Percentiles rank a stretch among this genome's conserved stretches.
phyloP scores from a whole-genome alignment of 192 early-diverging fungal genomes.

The Helicostylum pulchrum region DNA sequence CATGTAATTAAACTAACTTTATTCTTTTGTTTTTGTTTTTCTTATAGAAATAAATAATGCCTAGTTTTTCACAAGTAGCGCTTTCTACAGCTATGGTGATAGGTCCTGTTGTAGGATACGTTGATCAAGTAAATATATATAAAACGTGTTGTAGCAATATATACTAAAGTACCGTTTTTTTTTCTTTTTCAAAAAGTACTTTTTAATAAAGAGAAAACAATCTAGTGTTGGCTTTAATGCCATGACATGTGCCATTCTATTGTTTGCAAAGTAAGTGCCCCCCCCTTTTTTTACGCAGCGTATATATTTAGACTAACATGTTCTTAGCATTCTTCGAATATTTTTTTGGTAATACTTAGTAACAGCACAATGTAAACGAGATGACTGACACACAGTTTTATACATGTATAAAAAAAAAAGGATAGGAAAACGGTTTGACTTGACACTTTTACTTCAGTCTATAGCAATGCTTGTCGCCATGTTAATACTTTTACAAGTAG shows the following conservation, averaged over 20 bases:
- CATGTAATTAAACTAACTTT: not conserved
- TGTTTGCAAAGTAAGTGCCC: slow-evolving; percentile 47
- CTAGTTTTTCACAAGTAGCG: not conserved
- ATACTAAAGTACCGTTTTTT: not conserved
- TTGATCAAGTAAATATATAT: slow-evolving; percentile 40
- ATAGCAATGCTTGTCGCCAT: slow-evolving; percentile 55
- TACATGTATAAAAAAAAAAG: slow-evolving; percentile 16
- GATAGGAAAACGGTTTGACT: slow-evolving; percentile 48
- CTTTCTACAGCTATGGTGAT: slow-evolving; percentile 51
- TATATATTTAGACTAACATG: not conserved
- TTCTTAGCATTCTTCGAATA: slow-evolving; percentile 40
- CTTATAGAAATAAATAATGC: not conserved
- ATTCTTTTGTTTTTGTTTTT: slow-evolving; percentile 1
- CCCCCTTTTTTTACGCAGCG: not conserved
- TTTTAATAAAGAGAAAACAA: slow-evolving; percentile 40
- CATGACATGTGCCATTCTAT: slow-evolving; percentile 52
- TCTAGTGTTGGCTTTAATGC: slow-evolving; percentile 54
- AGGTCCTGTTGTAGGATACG: slow-evolving; percentile 55
- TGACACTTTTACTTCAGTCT: slow-evolving; percentile 49
- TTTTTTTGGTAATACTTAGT: slow-evolving; percentile 37
- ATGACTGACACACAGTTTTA: not conserved
- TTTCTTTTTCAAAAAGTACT: slow-evolving; percentile 33
- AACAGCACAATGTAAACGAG: too few relatives aligned
- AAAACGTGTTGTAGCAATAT: not conserved
- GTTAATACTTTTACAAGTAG: slow-evolving; percentile 47